Conservation (phyloP, 495 filamentous ascomycete species). For the Patellaria atrata region DNA sequence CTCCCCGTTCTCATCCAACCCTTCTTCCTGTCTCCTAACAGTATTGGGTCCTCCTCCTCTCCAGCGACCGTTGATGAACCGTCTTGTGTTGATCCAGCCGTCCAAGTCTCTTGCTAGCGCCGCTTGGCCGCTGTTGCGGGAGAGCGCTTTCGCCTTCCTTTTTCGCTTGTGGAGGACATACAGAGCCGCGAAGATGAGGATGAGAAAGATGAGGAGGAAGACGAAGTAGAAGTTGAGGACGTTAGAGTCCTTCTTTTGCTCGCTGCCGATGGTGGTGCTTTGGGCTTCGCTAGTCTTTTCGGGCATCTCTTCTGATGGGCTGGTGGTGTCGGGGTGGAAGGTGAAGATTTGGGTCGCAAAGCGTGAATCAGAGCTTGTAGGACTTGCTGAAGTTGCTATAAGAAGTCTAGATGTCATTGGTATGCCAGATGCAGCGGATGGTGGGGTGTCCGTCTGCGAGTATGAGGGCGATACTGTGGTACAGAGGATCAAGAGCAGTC, state of each 20-base stretch:
- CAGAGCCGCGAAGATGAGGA: conserved; percentile 16
- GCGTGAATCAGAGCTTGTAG: too few species aligned
- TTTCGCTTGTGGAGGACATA: conserved; percentile 21
- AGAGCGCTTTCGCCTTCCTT: conserved; percentile 15
- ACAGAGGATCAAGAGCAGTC: too few species aligned
- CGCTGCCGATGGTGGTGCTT: too few species aligned
- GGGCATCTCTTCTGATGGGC: not conserved
- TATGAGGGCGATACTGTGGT: too few species aligned
- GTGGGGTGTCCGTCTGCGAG: too few species aligned
- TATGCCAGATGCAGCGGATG: too few species aligned
- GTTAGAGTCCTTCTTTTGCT: too few species aligned
- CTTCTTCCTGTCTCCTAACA: conserved; percentile 22
- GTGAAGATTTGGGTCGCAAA: conserved; percentile 1
- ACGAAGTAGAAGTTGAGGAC: conserved; percentile 31
- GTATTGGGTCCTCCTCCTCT: conserved; percentile 11
- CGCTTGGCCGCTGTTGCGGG: conserved; percentile 17
- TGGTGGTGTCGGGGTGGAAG: not conserved
- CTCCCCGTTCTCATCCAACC: conserved; percentile 30
- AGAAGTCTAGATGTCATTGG: too few species aligned
- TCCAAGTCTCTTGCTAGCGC: conserved; percentile 26
- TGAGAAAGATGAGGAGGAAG: conserved; percentile 25
- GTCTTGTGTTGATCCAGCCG: conserved; percentile 19
- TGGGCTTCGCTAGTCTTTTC: conserved; percentile 1
- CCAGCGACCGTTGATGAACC: conserved; percentile 23
- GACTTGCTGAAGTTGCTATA: too few species aligned